A percentile compares a stretch with the other conserved stretches of the same genome.
Evolutionary conservation across 371 early-diverging fungal genomes (phyloP).

Genomic region (Massospora cicadina): DNA sequence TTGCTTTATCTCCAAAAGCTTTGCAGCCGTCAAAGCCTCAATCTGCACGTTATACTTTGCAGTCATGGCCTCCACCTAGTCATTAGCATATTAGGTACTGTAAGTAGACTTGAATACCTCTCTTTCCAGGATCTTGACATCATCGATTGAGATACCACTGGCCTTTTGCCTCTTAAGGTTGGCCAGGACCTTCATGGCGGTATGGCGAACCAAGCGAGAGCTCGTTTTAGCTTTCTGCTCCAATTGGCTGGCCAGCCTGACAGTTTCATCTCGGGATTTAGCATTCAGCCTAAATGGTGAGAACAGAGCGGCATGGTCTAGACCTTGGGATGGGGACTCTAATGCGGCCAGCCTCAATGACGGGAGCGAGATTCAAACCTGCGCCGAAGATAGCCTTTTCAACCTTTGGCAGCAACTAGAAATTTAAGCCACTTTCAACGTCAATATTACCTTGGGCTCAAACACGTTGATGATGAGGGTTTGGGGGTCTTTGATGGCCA

Average conservation of each 20-base stretch:
- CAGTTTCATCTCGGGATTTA: neutral
- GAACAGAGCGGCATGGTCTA: constrained; percentile 14
- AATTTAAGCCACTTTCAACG: neutral
- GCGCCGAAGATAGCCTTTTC: constrained; percentile 72
- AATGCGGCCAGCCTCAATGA: constrained; percentile 44
- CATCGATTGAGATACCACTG: constrained; percentile 1
- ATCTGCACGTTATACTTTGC: neutral
- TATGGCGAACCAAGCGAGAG: neutral
- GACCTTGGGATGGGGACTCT: constrained; percentile 79
- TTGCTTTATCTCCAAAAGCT: neutral
- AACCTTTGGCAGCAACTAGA: constrained; percentile 40
- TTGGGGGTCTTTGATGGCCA: constrained; percentile 72
- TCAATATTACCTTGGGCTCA: constrained; percentile 38
- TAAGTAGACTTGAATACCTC: constrained; percentile 5
- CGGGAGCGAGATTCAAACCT: constrained; percentile 64
- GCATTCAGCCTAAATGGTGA: neutral
- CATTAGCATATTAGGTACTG: neutral
- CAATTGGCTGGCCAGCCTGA: neutral
- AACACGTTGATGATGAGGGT: constrained; percentile 62
- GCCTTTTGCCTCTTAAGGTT: constrained; percentile 4
- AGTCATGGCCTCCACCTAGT: neutral
- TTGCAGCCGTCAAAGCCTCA: neutral
- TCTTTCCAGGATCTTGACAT: constrained; percentile 5
- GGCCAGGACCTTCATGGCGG: constrained; percentile 1
- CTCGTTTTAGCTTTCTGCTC: constrained; percentile 1